A percentile compares a stretch with the other conserved stretches of the same genome.
phyloP scores from a whole-genome alignment of 495 filamentous ascomycete species.

The Aspergillus haitiensis region DNA sequence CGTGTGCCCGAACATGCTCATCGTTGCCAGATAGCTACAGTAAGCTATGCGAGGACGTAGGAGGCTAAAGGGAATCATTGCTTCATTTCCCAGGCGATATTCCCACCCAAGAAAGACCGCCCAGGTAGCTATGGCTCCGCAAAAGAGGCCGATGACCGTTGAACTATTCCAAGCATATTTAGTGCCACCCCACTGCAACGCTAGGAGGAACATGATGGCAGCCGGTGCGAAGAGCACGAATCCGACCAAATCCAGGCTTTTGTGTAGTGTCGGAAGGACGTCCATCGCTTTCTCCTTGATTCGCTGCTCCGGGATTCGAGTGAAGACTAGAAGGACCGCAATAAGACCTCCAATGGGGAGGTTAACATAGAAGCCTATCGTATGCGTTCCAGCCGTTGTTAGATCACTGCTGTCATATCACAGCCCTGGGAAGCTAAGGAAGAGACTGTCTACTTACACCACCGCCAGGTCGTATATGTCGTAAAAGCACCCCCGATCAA shows the following conservation, averaged over 20 bases:
- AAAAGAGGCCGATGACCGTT: conserved; percentile 51
- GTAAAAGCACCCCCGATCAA: conserved; percentile 61
- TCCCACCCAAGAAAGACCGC: conserved; percentile 51
- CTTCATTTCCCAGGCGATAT: conserved; percentile 45
- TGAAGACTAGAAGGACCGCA: conserved; percentile 45
- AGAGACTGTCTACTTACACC: conserved; percentile 43
- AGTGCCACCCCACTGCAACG: conserved; percentile 47
- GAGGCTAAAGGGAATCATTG: conserved; percentile 51
- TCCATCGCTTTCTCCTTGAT: conserved; percentile 39
- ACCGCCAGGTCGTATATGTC: conserved; percentile 52
- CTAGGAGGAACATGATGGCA: conserved; percentile 50
- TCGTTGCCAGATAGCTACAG: conserved; percentile 26
- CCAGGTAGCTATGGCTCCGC: conserved; percentile 45
- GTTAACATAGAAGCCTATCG: conserved; percentile 62
- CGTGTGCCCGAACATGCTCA: conserved; percentile 15
- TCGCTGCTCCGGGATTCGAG: conserved; percentile 49
- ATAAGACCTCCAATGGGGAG: conserved; percentile 58
- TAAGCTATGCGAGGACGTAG: conserved; percentile 34
- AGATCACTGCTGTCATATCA: background rate
- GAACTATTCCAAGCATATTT: conserved; percentile 47
- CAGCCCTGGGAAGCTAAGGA: background rate
- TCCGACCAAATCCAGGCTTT: conserved; percentile 46
- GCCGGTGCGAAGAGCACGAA: conserved; percentile 47
- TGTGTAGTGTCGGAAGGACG: conserved; percentile 27
- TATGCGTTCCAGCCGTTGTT: background rate